Conservation (phyloP, 192 early-diverging fungal genomes). For the Thamnidium elegans region DNA sequence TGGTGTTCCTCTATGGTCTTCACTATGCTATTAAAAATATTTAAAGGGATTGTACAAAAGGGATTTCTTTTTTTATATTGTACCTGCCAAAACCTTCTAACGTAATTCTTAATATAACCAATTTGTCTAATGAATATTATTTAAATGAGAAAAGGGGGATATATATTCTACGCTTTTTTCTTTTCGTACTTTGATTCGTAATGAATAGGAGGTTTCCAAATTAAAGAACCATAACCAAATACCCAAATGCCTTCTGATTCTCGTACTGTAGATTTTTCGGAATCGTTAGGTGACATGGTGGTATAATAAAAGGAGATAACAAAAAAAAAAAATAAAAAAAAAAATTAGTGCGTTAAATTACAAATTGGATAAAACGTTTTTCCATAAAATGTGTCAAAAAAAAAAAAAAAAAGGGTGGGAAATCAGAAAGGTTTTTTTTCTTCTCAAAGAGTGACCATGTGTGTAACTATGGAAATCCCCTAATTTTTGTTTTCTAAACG, state of each 20-base stretch:
- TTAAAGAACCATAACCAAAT: slow-evolving; percentile 57
- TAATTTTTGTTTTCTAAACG: no score
- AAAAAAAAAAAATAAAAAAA: not conserved
- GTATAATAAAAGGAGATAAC: no score
- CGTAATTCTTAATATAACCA: slow-evolving; percentile 67
- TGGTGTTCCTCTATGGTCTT: slow-evolving; percentile 85
- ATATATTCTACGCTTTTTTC: not conserved
- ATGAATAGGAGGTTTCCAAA: slow-evolving; percentile 54
- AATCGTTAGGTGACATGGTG: not conserved
- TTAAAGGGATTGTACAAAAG: slow-evolving; percentile 27
- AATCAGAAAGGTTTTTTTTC: no score
- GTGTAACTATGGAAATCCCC: no score
- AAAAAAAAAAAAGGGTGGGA: not conserved
- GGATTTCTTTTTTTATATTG: slow-evolving; percentile 19
- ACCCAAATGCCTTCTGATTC: slow-evolving; percentile 44
- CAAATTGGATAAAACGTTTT: no score
- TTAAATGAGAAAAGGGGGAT: not conserved
- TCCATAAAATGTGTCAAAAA: not conserved
- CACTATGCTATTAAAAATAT: slow-evolving; percentile 51
- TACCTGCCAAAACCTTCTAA: slow-evolving; percentile 79
- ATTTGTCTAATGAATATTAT: slow-evolving; percentile 34
- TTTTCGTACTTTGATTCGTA: slow-evolving; percentile 52
- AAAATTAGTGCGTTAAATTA: no score
- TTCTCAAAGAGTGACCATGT: no score
- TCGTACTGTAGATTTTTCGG: not conserved